phyloP scores from a whole-genome alignment of 1,139 yeast genomes.

The Sporopachydermia cereana region DNA sequence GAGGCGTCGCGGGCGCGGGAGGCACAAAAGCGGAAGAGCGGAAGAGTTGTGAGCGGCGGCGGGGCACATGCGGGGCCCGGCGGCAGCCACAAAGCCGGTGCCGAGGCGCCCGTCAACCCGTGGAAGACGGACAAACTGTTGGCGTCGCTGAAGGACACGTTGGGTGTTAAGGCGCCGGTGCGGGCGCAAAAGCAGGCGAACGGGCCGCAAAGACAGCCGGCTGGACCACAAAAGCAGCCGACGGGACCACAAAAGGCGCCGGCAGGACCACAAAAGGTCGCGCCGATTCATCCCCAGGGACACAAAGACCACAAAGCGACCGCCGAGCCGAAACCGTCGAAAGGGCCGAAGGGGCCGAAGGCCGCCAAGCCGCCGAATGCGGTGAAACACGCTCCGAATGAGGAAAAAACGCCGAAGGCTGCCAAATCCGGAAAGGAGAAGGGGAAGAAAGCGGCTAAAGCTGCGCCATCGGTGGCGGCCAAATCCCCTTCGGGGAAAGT shows the following conservation, averaged over 20 bases:
- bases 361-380: constrained; percentile 7
- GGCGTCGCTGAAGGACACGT: neutral
- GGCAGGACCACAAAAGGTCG: constrained; percentile 10
- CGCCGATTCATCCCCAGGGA: neutral
- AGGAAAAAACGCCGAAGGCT: neutral
- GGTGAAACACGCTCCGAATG: too few relatives aligned
- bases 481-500: neutral
- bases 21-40: constrained; percentile 15
- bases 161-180: constrained; percentile 3
- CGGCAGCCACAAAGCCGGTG: constrained; percentile 7
- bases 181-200: constrained; percentile 10
- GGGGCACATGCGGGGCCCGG: constrained; percentile 8
- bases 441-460: constrained; percentile 14
- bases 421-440: neutral
- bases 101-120: constrained; percentile 6
- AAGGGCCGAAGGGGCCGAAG: neutral
- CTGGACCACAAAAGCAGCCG: constrained; percentile 10
- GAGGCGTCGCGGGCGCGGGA: constrained; percentile 45
- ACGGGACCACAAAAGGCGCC: neutral
- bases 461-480: constrained; percentile 19
- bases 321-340: neutral
- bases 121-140: neutral
- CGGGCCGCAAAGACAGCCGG: constrained; percentile 4
- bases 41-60: constrained; percentile 11
- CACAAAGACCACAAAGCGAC: neutral